A percentile compares a stretch with the other conserved stretches of the same genome.
Evolutionary conservation across 169 alveolate species (phyloP).

Genomic region (Cyclospora cayetanensis): DNA sequence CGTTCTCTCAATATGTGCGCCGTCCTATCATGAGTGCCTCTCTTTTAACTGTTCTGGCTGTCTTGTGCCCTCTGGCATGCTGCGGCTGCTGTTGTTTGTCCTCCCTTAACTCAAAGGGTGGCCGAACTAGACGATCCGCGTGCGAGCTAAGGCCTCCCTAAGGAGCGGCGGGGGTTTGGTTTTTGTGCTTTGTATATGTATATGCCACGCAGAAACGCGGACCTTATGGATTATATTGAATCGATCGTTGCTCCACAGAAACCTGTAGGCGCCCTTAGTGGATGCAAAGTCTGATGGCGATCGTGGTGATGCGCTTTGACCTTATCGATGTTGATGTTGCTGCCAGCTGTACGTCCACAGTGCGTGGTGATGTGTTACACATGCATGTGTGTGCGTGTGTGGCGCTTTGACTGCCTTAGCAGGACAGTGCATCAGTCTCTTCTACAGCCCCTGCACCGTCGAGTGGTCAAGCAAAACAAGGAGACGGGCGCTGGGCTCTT

Average conservation of each 20-base stretch:
- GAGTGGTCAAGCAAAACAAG: neutral
- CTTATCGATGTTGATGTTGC: neutral
- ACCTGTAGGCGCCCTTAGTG: constrained; percentile 4
- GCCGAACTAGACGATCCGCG: neutral
- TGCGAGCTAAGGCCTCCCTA: neutral
- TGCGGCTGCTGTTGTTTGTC: too few relatives aligned
- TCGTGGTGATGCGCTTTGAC: neutral
- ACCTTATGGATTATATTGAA: constrained; percentile 24
- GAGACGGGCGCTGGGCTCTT: neutral
- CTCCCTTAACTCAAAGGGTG: too few relatives aligned
- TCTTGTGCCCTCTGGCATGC: too few relatives aligned
- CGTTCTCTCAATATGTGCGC: constrained; percentile 44
- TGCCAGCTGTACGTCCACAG: neutral
- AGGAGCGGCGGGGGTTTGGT: neutral
- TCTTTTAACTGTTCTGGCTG: too few relatives aligned
- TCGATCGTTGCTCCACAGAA: constrained; percentile 3
- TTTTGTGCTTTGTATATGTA: neutral
- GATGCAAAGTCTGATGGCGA: too few relatives aligned
- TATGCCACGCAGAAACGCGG: constrained; percentile 1
- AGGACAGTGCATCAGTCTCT: too few relatives aligned
- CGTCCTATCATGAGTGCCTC: neutral
- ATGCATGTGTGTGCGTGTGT: neutral
- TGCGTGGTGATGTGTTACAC: neutral
- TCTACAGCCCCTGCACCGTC: too few relatives aligned
- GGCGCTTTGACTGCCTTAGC: neutral